phyloP scores from a whole-genome alignment of 2,329 filamentous ascomycete species.

The Aspergillus brasiliensis region DNA sequence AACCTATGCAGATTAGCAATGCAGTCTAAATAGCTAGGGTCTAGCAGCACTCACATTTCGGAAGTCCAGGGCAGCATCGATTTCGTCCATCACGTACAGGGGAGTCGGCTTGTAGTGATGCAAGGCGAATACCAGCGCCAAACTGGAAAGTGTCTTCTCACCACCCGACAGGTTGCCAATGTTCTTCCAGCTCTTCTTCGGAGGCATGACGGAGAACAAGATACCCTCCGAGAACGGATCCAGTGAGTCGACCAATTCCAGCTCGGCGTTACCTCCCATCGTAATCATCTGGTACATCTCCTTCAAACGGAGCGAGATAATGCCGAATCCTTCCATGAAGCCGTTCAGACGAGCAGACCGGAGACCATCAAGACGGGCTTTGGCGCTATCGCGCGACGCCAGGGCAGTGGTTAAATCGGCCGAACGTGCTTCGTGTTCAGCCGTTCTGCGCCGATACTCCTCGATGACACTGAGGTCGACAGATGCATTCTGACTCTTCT shows the following conservation, averaged over 20 bases:
- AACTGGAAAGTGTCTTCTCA: slow-evolving; percentile 91
- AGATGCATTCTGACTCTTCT: slow-evolving; percentile 78
- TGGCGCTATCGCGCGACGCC: slow-evolving; percentile 76
- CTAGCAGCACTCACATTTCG: slow-evolving; percentile 72
- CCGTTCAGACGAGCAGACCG: slow-evolving; percentile 87
- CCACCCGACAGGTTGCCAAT: slow-evolving; percentile 94
- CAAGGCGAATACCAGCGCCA: slow-evolving; percentile 95
- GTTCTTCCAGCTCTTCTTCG: slow-evolving; percentile 99
- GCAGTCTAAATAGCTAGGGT: neutral
- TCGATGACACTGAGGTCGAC: slow-evolving; percentile 87
- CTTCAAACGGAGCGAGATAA: slow-evolving; percentile 90
- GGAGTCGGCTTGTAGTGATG: slow-evolving; percentile 98
- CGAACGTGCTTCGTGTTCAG: slow-evolving; percentile 79
- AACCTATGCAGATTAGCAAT: slow-evolving; percentile 58
- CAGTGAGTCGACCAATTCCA: slow-evolving; percentile 92
- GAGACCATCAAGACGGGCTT: slow-evolving; percentile 89
- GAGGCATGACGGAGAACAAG: slow-evolving; percentile 96
- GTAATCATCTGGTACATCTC: slow-evolving; percentile 99
- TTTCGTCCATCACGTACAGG: slow-evolving; percentile 99
- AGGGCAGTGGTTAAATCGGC: slow-evolving; percentile 81
- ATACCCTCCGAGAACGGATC: slow-evolving; percentile 98
- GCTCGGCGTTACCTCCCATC: slow-evolving; percentile 96
- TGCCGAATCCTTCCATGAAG: slow-evolving; percentile 97
- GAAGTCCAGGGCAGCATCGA: slow-evolving; percentile 97
- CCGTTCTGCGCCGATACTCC: slow-evolving; percentile 83